These are phyloP conservation scores for Trichophyton mentagrophytes DNA, from an alignment of 2,329 filamentous ascomycete species.

Conservation along the genomic window DNA sequence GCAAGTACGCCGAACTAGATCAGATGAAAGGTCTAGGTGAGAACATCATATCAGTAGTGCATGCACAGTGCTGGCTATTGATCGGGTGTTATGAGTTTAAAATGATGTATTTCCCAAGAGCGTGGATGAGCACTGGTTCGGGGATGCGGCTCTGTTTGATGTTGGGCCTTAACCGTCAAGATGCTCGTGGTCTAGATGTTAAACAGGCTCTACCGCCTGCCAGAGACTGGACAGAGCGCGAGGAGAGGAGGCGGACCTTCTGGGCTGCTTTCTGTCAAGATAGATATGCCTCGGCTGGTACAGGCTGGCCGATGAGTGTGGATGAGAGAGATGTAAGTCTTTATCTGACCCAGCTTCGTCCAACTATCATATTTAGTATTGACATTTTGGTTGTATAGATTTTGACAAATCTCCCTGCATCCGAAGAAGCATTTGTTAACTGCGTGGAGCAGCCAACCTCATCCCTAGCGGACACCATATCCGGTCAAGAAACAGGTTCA, in stretches of 20 bases:
- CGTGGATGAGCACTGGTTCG: conserved; percentile 83
- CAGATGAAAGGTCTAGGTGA: conserved; percentile 90
- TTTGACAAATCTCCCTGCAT: conserved; percentile 67
- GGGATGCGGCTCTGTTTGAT: conserved; percentile 74
- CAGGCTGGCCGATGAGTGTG: conserved; percentile 90
- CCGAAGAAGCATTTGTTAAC: conserved; percentile 73
- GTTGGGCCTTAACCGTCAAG: conserved; percentile 82
- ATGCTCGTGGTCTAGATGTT: conserved; percentile 70
- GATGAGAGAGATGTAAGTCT: conserved; percentile 66
- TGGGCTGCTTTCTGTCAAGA: conserved; percentile 91
- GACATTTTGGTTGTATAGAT: conserved; percentile 37
- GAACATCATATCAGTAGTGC: conserved; percentile 68
- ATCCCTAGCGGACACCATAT: conserved; percentile 44
- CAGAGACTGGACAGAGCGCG: conserved; percentile 84
- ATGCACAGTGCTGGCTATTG: conserved; percentile 74
- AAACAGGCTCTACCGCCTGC: conserved; percentile 82
- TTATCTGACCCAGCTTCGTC: background rate
- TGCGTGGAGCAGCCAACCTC: conserved; percentile 61
- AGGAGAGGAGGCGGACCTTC: conserved; percentile 83
- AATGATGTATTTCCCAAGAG: conserved; percentile 91
- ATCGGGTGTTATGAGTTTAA: conserved; percentile 84
- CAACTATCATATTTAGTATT: background rate
- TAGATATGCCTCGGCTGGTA: conserved; percentile 87
- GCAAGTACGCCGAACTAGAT: conserved; percentile 81
- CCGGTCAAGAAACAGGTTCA: conserved; percentile 56